Evolutionary conservation across 1,139 yeast species (phyloP).

Genomic region (Nakaseomyces glabratus): DNA sequence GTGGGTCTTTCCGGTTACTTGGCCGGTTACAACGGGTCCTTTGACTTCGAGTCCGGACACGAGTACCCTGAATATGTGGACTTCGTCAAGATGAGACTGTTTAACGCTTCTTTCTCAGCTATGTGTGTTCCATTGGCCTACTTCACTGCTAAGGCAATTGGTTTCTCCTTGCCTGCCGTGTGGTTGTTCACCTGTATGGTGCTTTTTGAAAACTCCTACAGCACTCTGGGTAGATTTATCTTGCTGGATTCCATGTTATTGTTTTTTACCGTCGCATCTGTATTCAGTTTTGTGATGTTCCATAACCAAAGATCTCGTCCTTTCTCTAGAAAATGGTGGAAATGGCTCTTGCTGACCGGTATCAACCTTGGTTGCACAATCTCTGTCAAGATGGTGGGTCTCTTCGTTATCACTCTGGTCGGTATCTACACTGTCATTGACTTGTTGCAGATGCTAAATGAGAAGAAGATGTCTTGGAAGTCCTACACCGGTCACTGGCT

Average conservation of each 20-base stretch:
- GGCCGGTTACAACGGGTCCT: conserved; percentile 92
- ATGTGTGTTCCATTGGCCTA: conserved; percentile 90
- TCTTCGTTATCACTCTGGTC: conserved; percentile 62
- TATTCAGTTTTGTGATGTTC: conserved; percentile 69
- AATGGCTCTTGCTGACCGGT: conserved; percentile 76
- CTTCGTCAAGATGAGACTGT: conserved; percentile 84
- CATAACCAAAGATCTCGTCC: conserved; percentile 58
- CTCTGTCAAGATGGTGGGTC: conserved; percentile 78
- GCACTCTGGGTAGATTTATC: conserved; percentile 86
- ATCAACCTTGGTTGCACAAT: conserved; percentile 66
- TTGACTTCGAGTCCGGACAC: conserved; percentile 88
- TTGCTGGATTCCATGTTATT: conserved; percentile 92
- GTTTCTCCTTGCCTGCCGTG: conserved; percentile 68
- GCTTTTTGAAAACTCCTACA: conserved; percentile 73
- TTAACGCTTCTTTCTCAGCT: conserved; percentile 85
- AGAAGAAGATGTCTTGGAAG: conserved; percentile 42
- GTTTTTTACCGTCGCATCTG: conserved; percentile 81
- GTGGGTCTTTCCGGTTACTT: conserved; percentile 90
- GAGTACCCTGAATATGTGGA: conserved; percentile 78
- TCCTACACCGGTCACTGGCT: conserved; percentile 53
- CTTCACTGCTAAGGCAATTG: conserved; percentile 79
- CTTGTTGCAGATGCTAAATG: conserved; percentile 59
- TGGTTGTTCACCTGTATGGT: conserved; percentile 90
- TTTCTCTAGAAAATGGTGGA: conserved; percentile 87
- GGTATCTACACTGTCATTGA: conserved; percentile 72